Base-by-base conservation (phyloP, 805 yeast species). In the Metschnikowia borealis region DNA sequence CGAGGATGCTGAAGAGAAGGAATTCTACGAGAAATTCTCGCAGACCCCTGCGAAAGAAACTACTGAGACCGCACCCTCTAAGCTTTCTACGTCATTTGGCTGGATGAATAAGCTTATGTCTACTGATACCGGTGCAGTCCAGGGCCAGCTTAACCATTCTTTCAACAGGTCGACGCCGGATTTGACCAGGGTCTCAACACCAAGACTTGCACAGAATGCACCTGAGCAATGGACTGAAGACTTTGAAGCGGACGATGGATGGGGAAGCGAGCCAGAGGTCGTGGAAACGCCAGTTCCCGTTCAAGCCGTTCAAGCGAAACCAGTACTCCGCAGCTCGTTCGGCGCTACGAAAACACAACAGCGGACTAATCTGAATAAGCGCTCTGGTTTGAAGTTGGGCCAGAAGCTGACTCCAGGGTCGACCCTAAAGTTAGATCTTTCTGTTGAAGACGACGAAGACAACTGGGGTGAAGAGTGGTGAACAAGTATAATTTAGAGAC, bases 21-120 rank as follows among this genome's bases (percentile, higher is more conserved):
- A 70, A 34, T 73, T 73, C 42, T 68, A 66, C 51, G 56, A 60
- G 14, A 66, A 64, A 39, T 51, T 57, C 50, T 64, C 67, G 0
- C 65, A 66, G 1, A 21, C 45, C 2, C 31, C 42, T 11, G 33
- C 54, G 1, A 33, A 20, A 18, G 17, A 36, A 11, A 38, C 37
- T 20, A 18, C 39, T 38, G 49, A 21, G 3, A 34, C 31, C 5
- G 33, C 48, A 1, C 46, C 50, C 3, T 53, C 58, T 13, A 52
- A 54, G 26, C 46, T 54, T 10, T 46, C 56, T 5, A 52, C 62
- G 20, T 51, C 65, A 1, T 63, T 71, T 52, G 73, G 74, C 1
- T 73, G 77, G 77, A 63, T 71, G 21, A 70, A 65, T 51, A 70
- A 66, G 48, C 56, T 71, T 8, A 71, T 70, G 5, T 59, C 71